Base-by-base conservation (phyloP, 176 grass and related monocot genomes). In the Pontederia paniculata region DNA sequence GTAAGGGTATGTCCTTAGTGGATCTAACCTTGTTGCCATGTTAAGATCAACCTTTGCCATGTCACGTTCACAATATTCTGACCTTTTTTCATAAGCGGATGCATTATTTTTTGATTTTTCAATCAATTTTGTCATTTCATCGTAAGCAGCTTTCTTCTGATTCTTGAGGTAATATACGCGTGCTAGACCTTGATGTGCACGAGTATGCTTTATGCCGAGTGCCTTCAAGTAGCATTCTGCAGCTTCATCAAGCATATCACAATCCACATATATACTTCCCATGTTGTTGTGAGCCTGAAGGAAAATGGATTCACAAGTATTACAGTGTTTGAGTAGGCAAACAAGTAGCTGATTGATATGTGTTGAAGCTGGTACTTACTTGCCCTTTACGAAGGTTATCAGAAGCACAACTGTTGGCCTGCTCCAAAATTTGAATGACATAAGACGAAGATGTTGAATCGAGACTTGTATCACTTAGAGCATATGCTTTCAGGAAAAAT, bases 381-480 rank as follows among this genome's bases (percentile, higher is more conserved):
- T 98, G 93, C 43, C 93, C 93, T 74, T 91, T 98, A 3, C 93
- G 80, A 23, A 98, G 93, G 68, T 98, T 98, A 69, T 98, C 93
- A 1, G 93, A 98, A 42, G 82, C 83, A 42, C 93, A 98, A 42
- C 80, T 91, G 67, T 90, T 83, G 8, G 93, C 86, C 2, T 84
- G 76, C 44, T 98, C 83, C 44, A 98, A 66, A 45, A 98, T 76
- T 66, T 91, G 83, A 57, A 90, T 82, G 58, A 98, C 93, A 74
- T 77, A 70, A 16, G 73, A 60, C 16, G 86, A 75, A 44, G 80
- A 84, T 57, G 68, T 70, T 16, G 63, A 48, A 63, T 98, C 83
- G 0, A 98, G 70, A 76, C 70, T 86, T 31, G 76, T 77, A 68
- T 98, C 86, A 66, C 81, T 83, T 16, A 98, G 52, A 59, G 83